These are phyloP conservation scores for Clathrospora elynae DNA, from an alignment of 2,329 filamentous ascomycete species.

Conservation along the genomic window DNA sequence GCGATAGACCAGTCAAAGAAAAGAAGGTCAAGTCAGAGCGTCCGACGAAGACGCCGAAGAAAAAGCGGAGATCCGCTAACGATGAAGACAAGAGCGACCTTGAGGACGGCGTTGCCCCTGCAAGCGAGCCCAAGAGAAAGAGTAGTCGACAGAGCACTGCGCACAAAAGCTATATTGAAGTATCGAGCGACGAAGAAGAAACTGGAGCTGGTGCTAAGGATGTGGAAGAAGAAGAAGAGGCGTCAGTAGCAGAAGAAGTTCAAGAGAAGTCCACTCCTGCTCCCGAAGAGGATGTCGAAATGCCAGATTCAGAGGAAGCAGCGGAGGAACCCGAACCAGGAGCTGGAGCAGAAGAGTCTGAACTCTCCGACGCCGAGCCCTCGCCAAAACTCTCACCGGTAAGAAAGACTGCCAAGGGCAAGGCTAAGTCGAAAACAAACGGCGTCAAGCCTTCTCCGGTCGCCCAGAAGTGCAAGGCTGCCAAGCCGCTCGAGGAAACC, in stretches of 20 bases:
- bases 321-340: constrained; percentile 15
- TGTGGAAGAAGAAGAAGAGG: constrained; percentile 24
- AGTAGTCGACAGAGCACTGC: constrained; percentile 45
- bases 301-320: constrained; percentile 27
- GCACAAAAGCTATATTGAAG: constrained; percentile 54
- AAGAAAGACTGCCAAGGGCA: constrained; percentile 23
- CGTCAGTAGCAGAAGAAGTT: constrained; percentile 22
- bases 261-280: constrained; percentile 20
- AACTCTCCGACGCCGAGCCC: constrained; percentile 21
- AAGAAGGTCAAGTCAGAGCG: constrained; percentile 37
- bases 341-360: constrained; percentile 17
- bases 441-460: constrained; percentile 21
- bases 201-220: constrained; percentile 37
- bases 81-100: constrained; percentile 44
- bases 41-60: constrained; percentile 48
- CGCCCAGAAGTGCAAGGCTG: constrained; percentile 24
- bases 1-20: constrained; percentile 39
- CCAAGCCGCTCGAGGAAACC: constrained; percentile 16
- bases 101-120: constrained; percentile 31
- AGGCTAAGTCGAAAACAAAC: constrained; percentile 24
- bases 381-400: constrained; percentile 23
- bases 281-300: constrained; percentile 38
- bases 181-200: constrained; percentile 52
- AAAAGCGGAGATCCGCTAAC: constrained; percentile 37
- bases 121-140: constrained; percentile 53